Evolutionary conservation across 495 filamentous ascomycete genomes (phyloP).

Genomic region (Cudoniella acicularis): DNA sequence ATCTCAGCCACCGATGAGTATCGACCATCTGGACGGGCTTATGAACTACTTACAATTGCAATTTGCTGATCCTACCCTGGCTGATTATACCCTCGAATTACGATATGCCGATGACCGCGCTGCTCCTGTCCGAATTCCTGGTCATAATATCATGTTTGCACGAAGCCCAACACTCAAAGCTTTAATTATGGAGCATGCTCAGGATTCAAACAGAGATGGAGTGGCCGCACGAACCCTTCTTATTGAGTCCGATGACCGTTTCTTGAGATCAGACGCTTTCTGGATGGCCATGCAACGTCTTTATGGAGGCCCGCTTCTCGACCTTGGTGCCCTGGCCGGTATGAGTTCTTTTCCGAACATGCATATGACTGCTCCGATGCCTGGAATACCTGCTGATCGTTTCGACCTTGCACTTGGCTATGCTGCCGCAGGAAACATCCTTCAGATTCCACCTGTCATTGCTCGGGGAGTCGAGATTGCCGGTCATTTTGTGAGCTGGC

Average conservation of each 20-base stretch:
- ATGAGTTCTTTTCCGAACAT: constrained; percentile 7
- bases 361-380: constrained; percentile 16
- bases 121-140: constrained; percentile 36
- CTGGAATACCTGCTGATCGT: constrained; percentile 32
- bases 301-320: constrained; percentile 43
- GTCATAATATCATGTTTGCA: constrained; percentile 49
- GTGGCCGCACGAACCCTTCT: constrained; percentile 31
- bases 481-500: constrained; percentile 44
- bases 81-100: constrained; percentile 47
- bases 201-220: constrained; percentile 20
- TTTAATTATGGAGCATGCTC: constrained; percentile 25
- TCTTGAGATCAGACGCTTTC: constrained; percentile 45
- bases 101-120: constrained; percentile 35
- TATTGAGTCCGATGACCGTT: constrained; percentile 42
- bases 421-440: constrained; percentile 46
- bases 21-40: constrained; percentile 36
- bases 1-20: constrained; percentile 8
- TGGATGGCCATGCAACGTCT: constrained; percentile 43
- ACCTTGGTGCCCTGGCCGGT: constrained; percentile 20
- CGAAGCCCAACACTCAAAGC: constrained; percentile 44
- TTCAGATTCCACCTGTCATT: constrained; percentile 41
- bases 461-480: constrained; percentile 44
- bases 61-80: constrained; percentile 38
- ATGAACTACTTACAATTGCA: constrained; percentile 34
- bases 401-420: constrained; percentile 49